Percentiles rank a stretch among this genome's conserved stretches.
These are phyloP conservation scores for Brassica rapa DNA, from an alignment of 345 rosid genomes.

Conservation along the genomic window DNA sequence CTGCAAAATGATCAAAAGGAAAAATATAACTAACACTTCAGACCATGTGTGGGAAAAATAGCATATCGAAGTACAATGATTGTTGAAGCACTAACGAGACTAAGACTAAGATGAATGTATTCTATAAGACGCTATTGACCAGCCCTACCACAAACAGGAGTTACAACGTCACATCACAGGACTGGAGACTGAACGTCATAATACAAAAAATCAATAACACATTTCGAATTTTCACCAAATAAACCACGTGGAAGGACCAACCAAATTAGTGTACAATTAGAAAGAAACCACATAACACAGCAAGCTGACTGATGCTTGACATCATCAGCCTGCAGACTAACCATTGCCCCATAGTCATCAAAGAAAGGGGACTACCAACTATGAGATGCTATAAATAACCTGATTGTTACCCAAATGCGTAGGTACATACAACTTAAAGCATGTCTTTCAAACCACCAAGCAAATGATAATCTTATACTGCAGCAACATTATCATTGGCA, in stretches of 20 bases:
- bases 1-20: conserved; percentile 48
- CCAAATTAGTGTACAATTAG: not conserved
- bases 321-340: not conserved
- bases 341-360: not conserved
- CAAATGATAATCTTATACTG: not conserved
- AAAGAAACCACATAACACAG: not conserved
- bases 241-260: conserved; percentile 11
- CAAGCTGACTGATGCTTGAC: not conserved
- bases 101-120: not conserved
- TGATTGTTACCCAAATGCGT: not conserved
- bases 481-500: not conserved
- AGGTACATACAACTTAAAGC: not conserved
- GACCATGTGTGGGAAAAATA: not conserved
- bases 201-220: not conserved
- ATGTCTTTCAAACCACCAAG: not conserved
- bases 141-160: not conserved
- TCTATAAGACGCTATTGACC: not conserved
- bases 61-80: not conserved
- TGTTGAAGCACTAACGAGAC: conserved; percentile 11
- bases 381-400: not conserved
- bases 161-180: not conserved
- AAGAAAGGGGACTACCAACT: not conserved
- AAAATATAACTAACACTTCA: not conserved
- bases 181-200: not conserved
- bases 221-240: not conserved